Conservation (phyloP, 1,284 basidiomycete genomes). For the Sphagnurus paluster region DNA sequence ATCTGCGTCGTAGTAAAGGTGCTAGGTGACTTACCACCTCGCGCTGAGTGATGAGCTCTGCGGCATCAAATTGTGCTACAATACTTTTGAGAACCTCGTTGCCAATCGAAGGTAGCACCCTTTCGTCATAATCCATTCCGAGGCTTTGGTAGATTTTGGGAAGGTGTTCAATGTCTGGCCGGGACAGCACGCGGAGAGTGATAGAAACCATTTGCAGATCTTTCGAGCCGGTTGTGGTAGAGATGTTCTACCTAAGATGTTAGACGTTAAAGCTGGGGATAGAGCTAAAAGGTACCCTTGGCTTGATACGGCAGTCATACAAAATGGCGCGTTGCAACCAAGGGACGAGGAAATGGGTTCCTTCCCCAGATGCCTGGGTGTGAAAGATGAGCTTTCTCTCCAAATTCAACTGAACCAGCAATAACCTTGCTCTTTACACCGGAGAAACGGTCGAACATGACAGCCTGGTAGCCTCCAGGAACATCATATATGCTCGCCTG, state of each 20-base stretch:
- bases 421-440: constrained; percentile 84
- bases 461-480: constrained; percentile 90
- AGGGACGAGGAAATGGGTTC: constrained; percentile 97
- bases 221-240: constrained; percentile 95
- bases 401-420: no score
- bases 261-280: neutral
- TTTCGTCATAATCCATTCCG: constrained; percentile 96
- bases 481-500: constrained; percentile 92
- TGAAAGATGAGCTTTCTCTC: constrained; percentile 1
- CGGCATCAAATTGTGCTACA: constrained; percentile 98
- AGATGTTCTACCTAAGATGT: constrained; percentile 74
- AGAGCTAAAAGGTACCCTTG: constrained; percentile 58
- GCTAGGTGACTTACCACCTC: constrained; percentile 62
- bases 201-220: constrained; percentile 98
- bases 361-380: constrained; percentile 79
- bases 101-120: constrained; percentile 90
- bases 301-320: constrained; percentile 98
- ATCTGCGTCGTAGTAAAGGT: neutral
- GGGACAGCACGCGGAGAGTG: constrained; percentile 92
- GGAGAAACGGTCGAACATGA: constrained; percentile 98
- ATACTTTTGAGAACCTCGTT: constrained; percentile 99
- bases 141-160: constrained; percentile 94
- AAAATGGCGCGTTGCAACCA: constrained; percentile 96
- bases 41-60: constrained; percentile 91
- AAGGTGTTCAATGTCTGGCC: constrained; percentile 88